Base-by-base conservation (phyloP, 345 rosid genomes). In the Dipteronia dyeriana region DNA sequence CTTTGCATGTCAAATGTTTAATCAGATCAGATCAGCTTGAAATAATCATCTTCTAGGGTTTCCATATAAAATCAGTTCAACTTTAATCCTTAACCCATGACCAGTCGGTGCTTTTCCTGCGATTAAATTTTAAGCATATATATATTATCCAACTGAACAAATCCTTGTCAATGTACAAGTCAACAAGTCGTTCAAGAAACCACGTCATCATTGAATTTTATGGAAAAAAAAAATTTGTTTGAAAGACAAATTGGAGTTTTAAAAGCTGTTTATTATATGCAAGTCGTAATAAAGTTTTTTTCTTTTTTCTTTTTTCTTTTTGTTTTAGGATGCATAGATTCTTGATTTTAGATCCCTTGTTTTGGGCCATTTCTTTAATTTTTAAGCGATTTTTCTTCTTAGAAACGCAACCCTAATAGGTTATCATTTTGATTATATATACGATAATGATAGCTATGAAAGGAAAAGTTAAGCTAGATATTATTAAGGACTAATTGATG, bases 401-500 rank as follows among this genome's bases (percentile, higher is more conserved):
- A 65, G 71, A 76, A 76, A 76, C 80, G 79, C 66, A 73, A 68
- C 51, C 59, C 63, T 17, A 72, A 47, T 45, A 60, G 61, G 61
- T 31, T 54, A 34, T 34, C 2, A 56, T 11, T 17, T 66, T 65
- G 16, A 39, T 65, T 60, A 17, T 71, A 54, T 34, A 0, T 34
- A 34, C 26, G 75, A 76, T 9, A 68, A 63, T 11, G 72, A 75
- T 75, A 57, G 61, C 31, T 4, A 20, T 34, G 13, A 76, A 80
- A 57, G 31, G 9, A 72, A 39, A 76, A 4, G 4, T 47, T 13
- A 49, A 11, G 51, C 4, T n/a, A 12, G 29, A 47, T 56, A 39
- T 16, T 9, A 69, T 34, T 5, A 34, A 68, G 20, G 16, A 9
- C 25, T 11, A 34, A 34, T 34, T 19, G n/a, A 5, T 53, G 14